A percentile compares a stretch with the other conserved stretches of the same genome.
These are phyloP conservation scores for Elongisporangium undulatum DNA, from an alignment of 352 stramenopile species.

Conservation along the genomic window DNA sequence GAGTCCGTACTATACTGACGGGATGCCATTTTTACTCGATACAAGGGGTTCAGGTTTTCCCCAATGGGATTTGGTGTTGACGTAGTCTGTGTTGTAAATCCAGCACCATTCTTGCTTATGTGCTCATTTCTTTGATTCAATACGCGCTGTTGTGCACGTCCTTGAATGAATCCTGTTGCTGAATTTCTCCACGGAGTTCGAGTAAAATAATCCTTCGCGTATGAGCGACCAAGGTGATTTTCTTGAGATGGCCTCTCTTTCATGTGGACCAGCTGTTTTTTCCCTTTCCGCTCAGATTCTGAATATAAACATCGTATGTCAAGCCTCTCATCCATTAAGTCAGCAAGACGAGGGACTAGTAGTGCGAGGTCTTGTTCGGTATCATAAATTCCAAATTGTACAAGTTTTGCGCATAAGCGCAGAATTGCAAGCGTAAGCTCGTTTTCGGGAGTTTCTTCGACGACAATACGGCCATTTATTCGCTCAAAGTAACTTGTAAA, in stretches of 20 bases:
- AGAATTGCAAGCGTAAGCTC: conserved; percentile 53
- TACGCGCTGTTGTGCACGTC: neutral
- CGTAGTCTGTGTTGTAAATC: neutral
- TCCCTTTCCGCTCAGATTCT: neutral
- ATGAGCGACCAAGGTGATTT: neutral
- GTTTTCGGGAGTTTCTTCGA: conserved; percentile 59
- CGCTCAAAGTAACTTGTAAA: conserved; percentile 39
- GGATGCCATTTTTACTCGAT: conserved; percentile 7
- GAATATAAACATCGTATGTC: neutral
- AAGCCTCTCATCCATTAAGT: conserved; percentile 20
- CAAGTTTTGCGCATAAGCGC: conserved; percentile 47
- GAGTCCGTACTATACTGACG: conserved; percentile 20
- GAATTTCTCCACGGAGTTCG: neutral
- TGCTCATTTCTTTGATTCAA: neutral
- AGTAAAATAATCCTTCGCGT: neutral
- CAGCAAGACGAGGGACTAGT: conserved; percentile 20
- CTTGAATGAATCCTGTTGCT: neutral
- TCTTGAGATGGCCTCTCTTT: neutral
- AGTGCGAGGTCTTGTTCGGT: conserved; percentile 32
- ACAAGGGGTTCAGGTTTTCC: neutral
- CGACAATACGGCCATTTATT: conserved; percentile 34
- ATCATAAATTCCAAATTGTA: conserved; percentile 64
- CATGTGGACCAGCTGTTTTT: neutral
- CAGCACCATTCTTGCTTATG: neutral
- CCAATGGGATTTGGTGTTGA: neutral